Evolutionary conservation across 495 filamentous ascomycete genomes (phyloP), one percentile per base, ranked within the genome.

Genomic region (Penicillium herquei): DNA sequence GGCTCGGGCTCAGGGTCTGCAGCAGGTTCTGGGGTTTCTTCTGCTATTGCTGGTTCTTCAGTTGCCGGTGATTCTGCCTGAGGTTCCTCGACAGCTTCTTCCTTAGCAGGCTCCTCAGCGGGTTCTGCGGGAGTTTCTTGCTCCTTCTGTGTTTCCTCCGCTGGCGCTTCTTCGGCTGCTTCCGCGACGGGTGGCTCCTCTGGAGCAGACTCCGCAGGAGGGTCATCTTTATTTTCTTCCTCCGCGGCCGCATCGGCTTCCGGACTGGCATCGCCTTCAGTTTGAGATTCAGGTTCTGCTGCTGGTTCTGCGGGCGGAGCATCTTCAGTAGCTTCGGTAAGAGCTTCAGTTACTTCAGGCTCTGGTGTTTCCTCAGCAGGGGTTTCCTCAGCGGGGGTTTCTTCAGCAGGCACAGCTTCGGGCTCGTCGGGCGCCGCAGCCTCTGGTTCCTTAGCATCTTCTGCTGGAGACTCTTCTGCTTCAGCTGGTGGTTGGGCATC

Each of bases 1-100:
- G 62, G 46, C 30, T 66, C 62, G 4, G 21, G 21, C 41, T 66
- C 59, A 11, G 41, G 53, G n/a, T n/a, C n/a, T n/a, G n/a, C n/a
- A 43, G 47, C 57, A 30, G 37, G 18, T n/a, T 26, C 21, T 1
- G 48, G 13, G 14, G 5, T 8, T 32, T 65, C 58, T 11, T 61
- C 54, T 31, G 14, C 39, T 10, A 39, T 9, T 6, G 37, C 56
- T 30, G 52, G 30, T 7, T 49, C 39, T 14, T 55, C 56, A 16
- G 34, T 2, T 37, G 34, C 34, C 7, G 34, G 2, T 37, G 34
- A 1, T 14, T 55, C 51, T 16, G 47, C 39, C 0, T 35, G 39
- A 12, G 32, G 26, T 37, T 59, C 64, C 7, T 35, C 41, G 17
- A 43, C 33, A 18, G 48, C 14, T 35, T 57, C 30, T 39, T 63